Conservation (phyloP, 2,329 filamentous ascomycete species). For the Periconia sp. region DNA sequence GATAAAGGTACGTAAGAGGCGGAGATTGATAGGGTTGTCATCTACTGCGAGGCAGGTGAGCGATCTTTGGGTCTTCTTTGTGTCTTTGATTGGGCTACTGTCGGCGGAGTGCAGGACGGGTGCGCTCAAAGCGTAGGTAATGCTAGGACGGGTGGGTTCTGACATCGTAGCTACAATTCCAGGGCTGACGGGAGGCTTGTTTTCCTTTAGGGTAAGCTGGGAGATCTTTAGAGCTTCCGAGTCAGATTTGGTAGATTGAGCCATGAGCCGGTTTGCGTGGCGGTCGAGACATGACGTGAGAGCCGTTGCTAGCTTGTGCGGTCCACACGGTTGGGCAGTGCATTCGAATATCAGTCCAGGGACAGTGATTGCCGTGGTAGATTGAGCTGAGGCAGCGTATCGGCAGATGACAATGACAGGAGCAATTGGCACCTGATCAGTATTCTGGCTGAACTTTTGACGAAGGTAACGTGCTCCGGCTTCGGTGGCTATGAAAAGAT, state of each 20-base stretch:
- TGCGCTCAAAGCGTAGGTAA: constrained; percentile 37
- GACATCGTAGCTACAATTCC: constrained; percentile 9
- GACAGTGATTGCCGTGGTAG: constrained; percentile 41
- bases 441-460: constrained; percentile 27
- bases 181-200: constrained; percentile 19
- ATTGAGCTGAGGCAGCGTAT: constrained; percentile 42
- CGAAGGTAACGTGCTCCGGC: constrained; percentile 36
- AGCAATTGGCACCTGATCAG: constrained; percentile 20
- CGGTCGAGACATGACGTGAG: constrained; percentile 41
- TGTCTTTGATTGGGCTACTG: constrained; percentile 23
- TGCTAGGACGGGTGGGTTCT: constrained; percentile 27
- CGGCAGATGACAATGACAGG: constrained; percentile 44
- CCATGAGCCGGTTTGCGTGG: constrained; percentile 26
- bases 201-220: constrained; percentile 36
- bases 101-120: constrained; percentile 34
- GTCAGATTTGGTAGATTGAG: constrained; percentile 17
- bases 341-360: constrained; percentile 43
- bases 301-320: constrained; percentile 47
- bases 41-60: constrained; percentile 46
- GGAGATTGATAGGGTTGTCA: constrained; percentile 49
- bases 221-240: constrained; percentile 14
- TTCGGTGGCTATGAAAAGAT: constrained; percentile 42
- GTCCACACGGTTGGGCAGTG: constrained; percentile 44
- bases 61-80: constrained; percentile 20
- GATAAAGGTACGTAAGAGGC: constrained; percentile 43